These are phyloP conservation scores for Salix brachista DNA, from an alignment of 345 rosid species.

Conservation along the genomic window DNA sequence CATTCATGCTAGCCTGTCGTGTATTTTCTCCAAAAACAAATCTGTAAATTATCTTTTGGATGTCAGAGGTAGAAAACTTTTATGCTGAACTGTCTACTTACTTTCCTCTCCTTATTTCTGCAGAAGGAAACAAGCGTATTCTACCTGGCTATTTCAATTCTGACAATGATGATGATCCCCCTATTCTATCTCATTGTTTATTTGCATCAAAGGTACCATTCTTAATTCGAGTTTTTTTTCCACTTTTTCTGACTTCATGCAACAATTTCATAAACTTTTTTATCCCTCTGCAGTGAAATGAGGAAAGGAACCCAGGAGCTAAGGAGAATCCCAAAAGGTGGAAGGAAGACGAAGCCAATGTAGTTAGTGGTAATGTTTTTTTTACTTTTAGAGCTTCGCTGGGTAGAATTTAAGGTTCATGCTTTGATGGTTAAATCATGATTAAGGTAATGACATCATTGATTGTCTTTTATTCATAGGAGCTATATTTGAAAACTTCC, in stretches of 20 bases:
- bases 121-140: slow-evolving; percentile 69
- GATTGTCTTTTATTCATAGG: neutral
- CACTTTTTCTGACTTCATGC: slow-evolving; percentile 11
- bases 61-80: neutral
- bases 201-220: slow-evolving; percentile 63
- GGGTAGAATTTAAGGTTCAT: neutral
- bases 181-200: slow-evolving; percentile 71
- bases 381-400: neutral
- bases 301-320: slow-evolving; percentile 69
- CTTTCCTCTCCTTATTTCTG: slow-evolving; percentile 18
- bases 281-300: slow-evolving; percentile 51
- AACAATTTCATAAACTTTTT: slow-evolving; percentile 8
- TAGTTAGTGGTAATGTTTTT: slow-evolving; percentile 6
- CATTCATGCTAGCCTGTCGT: neutral
- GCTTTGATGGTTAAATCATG: neutral
- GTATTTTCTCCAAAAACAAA: neutral
- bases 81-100: neutral
- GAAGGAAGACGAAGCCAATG: slow-evolving; percentile 50
- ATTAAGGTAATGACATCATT: neutral
- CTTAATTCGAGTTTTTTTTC: neutral
- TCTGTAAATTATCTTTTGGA: neutral
- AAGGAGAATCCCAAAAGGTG: slow-evolving; percentile 59
- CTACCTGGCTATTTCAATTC: slow-evolving; percentile 70
- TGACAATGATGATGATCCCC: slow-evolving; percentile 85
- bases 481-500: neutral